A percentile compares a stretch with the other conserved stretches of the same genome.
These are phyloP conservation scores for Talaromyces liani DNA, from an alignment of 495 filamentous ascomycete genomes.

Conservation along the genomic window DNA sequence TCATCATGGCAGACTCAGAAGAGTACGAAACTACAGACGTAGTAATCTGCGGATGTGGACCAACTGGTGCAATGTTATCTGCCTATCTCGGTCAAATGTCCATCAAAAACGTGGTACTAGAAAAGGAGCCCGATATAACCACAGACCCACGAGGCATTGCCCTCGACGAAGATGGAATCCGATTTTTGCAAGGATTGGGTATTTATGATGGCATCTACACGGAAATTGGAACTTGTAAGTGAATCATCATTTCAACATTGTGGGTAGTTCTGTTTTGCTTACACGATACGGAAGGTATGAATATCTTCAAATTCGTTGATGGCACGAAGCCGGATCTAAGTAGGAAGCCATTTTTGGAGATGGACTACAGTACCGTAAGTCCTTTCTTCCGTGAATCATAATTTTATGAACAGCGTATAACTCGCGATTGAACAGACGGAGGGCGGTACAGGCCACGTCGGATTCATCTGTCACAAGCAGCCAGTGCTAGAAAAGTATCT, in stretches of 20 bases:
- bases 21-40: slow-evolving; percentile 26
- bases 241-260: neutral
- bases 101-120: slow-evolving; percentile 28
- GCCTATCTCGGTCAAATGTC: slow-evolving; percentile 22
- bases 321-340: slow-evolving; percentile 15
- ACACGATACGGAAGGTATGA: slow-evolving; percentile 15
- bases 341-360: slow-evolving; percentile 17
- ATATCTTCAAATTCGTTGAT: slow-evolving; percentile 19
- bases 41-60: slow-evolving; percentile 33
- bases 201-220: slow-evolving; percentile 31
- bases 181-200: slow-evolving; percentile 37
- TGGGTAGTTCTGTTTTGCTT: neutral
- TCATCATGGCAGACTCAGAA: neutral
- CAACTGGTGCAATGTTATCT: slow-evolving; percentile 30
- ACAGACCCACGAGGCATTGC: slow-evolving; percentile 45
- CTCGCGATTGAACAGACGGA: slow-evolving; percentile 16
- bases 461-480: slow-evolving; percentile 28
- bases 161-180: slow-evolving; percentile 43
- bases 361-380: slow-evolving; percentile 23
- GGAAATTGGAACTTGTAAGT: slow-evolving; percentile 25
- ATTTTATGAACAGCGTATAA: neutral
- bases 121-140: slow-evolving; percentile 36
- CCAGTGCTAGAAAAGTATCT: slow-evolving; percentile 20
- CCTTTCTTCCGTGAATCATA: neutral
- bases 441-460: slow-evolving; percentile 27